Evolutionary conservation across 371 early-diverging fungal genomes (phyloP), one percentile per base, ranked within the genome.

Genomic region (Globomyces sp.): DNA sequence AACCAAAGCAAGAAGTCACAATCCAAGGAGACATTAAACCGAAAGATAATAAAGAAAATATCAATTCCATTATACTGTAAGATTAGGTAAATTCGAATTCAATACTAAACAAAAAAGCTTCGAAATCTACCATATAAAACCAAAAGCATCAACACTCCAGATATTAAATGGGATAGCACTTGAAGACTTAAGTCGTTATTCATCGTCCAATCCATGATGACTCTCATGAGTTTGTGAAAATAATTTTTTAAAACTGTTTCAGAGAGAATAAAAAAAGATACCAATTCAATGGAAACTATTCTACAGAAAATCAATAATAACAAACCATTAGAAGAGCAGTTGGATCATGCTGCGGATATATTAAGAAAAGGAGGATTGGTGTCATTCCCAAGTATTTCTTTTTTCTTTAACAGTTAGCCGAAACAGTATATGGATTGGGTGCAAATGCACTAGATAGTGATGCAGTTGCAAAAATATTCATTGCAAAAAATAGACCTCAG

Each of bases 391-490:
- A 99, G 24, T 24, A 24, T 24, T 24, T 24, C 24, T 24, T 24
- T 24, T 24, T 24, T 24, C 24, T 24, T 24, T 24, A 24, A 24
- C 24, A 24, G 24, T 24, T 24, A 24, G 24, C 99, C 9, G 99
- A 99, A 75, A 99, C 99, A 0, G 99, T 99, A 1, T 99, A 99
- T 76, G 99, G 99, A 0, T 83, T 99, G 37, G 99, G 95, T 1
- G 95, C 96, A 60, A 91, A 93, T 72, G 98, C 98, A 0, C 79
- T 93, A 11, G 75, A 84, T 48, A 76, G 83, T 1, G 63, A 69
- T 3, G 92, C 95, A 4, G 92, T 98, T 5, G 64, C 77, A 57
- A 84, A 85, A 63, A 97, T 99, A 65, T 99, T 89, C 80, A 74
- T 71, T 4, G 93, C 94, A 69, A 99, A 99, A 79, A 88, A 91